phyloP scores from a whole-genome alignment of 2,329 filamentous ascomycete genomes.

The Trichoderma citrinoviride region DNA sequence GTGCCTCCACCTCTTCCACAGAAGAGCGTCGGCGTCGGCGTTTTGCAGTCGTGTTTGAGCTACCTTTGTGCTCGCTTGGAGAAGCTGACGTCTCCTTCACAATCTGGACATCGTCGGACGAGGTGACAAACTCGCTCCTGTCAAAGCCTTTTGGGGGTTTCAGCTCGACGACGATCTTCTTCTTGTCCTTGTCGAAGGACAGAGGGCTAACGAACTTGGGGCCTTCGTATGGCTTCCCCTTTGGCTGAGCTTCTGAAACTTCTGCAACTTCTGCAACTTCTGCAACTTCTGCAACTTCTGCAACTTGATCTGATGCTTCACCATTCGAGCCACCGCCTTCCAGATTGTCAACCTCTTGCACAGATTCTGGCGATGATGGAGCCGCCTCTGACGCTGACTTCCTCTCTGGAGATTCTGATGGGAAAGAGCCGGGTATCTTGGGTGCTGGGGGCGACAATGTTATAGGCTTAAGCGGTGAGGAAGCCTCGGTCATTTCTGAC shows the following conservation, averaged over 20 bases:
- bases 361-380: not conserved
- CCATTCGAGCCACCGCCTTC: not conserved
- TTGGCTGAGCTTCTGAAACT: not conserved
- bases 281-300: too few relatives aligned
- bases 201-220: not conserved
- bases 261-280: too few relatives aligned
- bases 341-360: not conserved
- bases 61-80: not conserved
- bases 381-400: not conserved
- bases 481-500: constrained; percentile 10
- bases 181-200: not conserved
- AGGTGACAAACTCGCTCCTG: constrained; percentile 1
- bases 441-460: constrained; percentile 1
- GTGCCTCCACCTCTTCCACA: constrained; percentile 6
- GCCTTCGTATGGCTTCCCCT: not conserved
- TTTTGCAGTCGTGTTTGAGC: not conserved
- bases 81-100: constrained; percentile 4
- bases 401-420: constrained; percentile 9
- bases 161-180: constrained; percentile 20
- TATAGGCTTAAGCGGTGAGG: not conserved
- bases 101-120: constrained; percentile 6
- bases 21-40: constrained; percentile 8
- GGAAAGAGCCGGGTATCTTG: constrained; percentile 20
- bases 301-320: not conserved
- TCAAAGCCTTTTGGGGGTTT: not conserved